These are phyloP conservation scores for Ceratocystis cacaofunesta DNA, from an alignment of 2,329 filamentous ascomycete species.

Conservation along the genomic window DNA sequence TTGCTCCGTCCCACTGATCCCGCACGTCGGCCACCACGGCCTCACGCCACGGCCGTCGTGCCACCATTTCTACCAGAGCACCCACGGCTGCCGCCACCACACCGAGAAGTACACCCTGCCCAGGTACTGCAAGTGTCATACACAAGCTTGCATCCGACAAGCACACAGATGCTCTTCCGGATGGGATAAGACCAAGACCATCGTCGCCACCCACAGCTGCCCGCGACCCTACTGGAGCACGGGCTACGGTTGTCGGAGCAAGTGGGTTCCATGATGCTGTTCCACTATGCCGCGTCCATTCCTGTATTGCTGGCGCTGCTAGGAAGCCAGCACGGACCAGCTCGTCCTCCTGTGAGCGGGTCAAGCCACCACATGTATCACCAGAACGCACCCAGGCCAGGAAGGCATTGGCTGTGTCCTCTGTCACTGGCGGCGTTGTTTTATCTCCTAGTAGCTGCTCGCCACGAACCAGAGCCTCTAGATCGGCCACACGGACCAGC, in stretches of 20 bases:
- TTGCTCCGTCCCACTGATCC: slow-evolving; percentile 43
- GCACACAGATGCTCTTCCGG: slow-evolving; percentile 19
- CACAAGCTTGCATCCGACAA: slow-evolving; percentile 13
- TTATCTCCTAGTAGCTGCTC: slow-evolving; percentile 24
- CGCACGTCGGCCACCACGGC: slow-evolving; percentile 45
- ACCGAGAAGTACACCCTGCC: slow-evolving; percentile 52
- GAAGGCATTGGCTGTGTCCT: slow-evolving; percentile 36
- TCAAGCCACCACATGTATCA: slow-evolving; percentile 26
- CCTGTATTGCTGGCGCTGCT: slow-evolving; percentile 29
- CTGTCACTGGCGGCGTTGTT: not conserved
- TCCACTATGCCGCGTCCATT: not conserved
- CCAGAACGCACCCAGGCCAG: slow-evolving; percentile 20
- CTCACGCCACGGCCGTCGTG: slow-evolving; percentile 43
- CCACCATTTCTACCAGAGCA: slow-evolving; percentile 35
- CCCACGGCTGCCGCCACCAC: slow-evolving; percentile 36
- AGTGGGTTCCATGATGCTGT: slow-evolving; percentile 50
- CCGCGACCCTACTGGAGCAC: slow-evolving; percentile 14
- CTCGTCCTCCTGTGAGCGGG: slow-evolving; percentile 34
- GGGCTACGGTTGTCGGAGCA: not conserved
- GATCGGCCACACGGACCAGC: slow-evolving; percentile 42
- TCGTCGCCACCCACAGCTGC: slow-evolving; percentile 41
- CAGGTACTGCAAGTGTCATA: slow-evolving; percentile 48
- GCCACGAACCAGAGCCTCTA: slow-evolving; percentile 28
- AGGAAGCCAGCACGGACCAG: slow-evolving; percentile 55
- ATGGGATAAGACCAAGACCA: slow-evolving; percentile 24